Evolutionary conservation across 352 stramenopile species (phyloP).

Genomic region (Aphanomyces invadans): DNA sequence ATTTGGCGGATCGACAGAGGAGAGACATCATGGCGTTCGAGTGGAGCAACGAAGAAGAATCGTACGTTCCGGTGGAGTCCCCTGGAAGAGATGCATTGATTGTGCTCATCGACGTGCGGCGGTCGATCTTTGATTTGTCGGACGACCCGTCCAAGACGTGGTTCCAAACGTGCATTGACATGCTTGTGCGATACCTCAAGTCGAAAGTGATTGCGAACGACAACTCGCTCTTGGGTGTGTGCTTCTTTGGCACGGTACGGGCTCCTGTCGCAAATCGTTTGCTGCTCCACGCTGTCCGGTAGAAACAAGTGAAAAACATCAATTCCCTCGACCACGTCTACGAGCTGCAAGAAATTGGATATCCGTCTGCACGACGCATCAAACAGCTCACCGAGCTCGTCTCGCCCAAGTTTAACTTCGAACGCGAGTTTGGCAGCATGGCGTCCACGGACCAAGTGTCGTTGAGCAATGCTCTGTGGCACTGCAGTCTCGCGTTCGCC

Average conservation of each 20-base stretch:
- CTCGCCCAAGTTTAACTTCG: constrained; percentile 34
- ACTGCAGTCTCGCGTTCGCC: constrained; percentile 72
- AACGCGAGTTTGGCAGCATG: constrained; percentile 47
- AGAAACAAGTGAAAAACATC: constrained; percentile 49
- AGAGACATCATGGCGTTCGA: constrained; percentile 23
- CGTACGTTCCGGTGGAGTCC: constrained; percentile 47
- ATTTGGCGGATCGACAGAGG: background rate
- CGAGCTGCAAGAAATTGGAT: constrained; percentile 69
- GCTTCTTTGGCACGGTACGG: constrained; percentile 76
- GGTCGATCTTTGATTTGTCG: constrained; percentile 50
- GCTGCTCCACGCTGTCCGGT: no score
- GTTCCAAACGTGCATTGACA: constrained; percentile 63
- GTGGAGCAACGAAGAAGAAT: constrained; percentile 36
- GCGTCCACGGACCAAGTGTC: constrained; percentile 45
- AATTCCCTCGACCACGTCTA: constrained; percentile 55
- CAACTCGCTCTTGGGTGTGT: constrained; percentile 66
- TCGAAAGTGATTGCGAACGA: constrained; percentile 71
- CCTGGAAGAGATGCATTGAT: constrained; percentile 71
- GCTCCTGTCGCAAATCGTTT: no score
- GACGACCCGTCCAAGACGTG: constrained; percentile 33
- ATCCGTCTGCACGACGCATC: constrained; percentile 58
- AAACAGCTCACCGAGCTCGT: constrained; percentile 62
- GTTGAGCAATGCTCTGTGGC: constrained; percentile 79
- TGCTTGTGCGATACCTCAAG: constrained; percentile 65
- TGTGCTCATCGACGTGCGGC: constrained; percentile 64